Conservation (phyloP, 1,284 basidiomycete species). For the Tylopilus sp. region DNA sequence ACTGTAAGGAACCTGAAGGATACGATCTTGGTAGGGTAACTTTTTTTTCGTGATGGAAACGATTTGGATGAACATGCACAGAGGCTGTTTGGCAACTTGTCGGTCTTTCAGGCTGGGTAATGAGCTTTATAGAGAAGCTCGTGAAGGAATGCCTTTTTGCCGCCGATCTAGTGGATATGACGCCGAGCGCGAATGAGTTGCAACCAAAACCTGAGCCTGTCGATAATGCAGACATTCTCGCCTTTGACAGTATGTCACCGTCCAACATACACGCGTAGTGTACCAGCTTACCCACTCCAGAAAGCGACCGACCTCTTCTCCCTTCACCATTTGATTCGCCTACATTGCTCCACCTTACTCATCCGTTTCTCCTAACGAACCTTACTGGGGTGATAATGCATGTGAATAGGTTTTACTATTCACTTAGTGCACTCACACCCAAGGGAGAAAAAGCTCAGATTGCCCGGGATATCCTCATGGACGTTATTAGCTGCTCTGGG, state of each 20-base stretch:
- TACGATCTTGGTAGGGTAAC: constrained; percentile 54
- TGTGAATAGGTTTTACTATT: constrained; percentile 54
- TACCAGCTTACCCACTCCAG: constrained; percentile 12
- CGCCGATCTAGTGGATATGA: constrained; percentile 26
- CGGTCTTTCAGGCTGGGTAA: constrained; percentile 54
- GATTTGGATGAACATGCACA: constrained; percentile 27
- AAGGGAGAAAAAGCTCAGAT: constrained; percentile 58
- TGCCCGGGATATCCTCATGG: constrained; percentile 57
- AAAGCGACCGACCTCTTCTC: constrained; percentile 13
- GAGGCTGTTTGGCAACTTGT: constrained; percentile 69
- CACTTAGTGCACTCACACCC: constrained; percentile 48
- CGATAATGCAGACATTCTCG: constrained; percentile 21
- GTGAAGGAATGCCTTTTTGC: constrained; percentile 60
- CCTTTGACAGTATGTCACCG: constrained; percentile 21
- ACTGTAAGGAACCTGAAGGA: constrained; percentile 56
- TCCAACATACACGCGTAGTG: neutral
- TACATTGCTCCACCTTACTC: constrained; percentile 54
- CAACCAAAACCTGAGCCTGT: constrained; percentile 28
- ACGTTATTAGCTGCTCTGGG: constrained; percentile 59
- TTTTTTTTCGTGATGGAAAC: neutral
- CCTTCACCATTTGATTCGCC: constrained; percentile 33
- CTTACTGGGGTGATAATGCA: constrained; percentile 48
- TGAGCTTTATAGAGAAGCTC: constrained; percentile 58
- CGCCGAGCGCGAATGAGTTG: constrained; percentile 11
- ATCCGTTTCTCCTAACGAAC: constrained; percentile 55